Base-by-base conservation (phyloP, 768 basidiomycete genomes). In the Pleurotus giganteus region DNA sequence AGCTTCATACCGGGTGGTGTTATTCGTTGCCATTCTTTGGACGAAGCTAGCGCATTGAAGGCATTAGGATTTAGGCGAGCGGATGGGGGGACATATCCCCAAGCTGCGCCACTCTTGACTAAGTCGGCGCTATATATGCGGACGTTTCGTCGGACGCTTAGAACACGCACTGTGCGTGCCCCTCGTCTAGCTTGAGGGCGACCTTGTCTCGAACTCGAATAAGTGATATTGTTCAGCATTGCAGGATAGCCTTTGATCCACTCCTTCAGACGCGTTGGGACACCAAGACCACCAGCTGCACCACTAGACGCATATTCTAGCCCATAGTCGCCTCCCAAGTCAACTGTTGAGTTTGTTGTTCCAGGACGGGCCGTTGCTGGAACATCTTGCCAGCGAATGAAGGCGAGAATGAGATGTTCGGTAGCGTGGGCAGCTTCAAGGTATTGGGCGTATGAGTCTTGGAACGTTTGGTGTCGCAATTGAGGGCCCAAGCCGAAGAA, bases 381-480 rank as follows among this genome's bases (percentile, higher is more conserved):
- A 4, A 81, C 75, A 55, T 88, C 84, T 61, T 92, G 86, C 76
- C 85, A 89, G 27, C 95, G 84, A 55, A 98, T 87, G 68, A 88
- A 96, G 0, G 91, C 81, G 11, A 98, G 81, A n/a, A 98, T 74
- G 46, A 99, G 75, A 60, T 99, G 96, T 66, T 99, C 96, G 62
- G 89, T 90, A 1, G 95, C 96, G 31, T 86, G 84, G 3, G 88
- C 86, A 13, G 91, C 80, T 42, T 89, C 86, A 28, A 96, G 82
- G 66, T 93, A 98, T 63, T 77, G 77, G 6, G 74, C 63, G 61
- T 80, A 80, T 1, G 77, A 70, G 64, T 79, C 75, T 56, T 77
- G 77, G 63, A 80, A 80, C 4, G 76, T 70, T 49, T 78, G 70
- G 12, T 34, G 34, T 51, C 49, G 31, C 1, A 75, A 73, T 24